phyloP scores from a whole-genome alignment of 2,329 filamentous ascomycete genomes.

The Trichoderma asperellum region DNA sequence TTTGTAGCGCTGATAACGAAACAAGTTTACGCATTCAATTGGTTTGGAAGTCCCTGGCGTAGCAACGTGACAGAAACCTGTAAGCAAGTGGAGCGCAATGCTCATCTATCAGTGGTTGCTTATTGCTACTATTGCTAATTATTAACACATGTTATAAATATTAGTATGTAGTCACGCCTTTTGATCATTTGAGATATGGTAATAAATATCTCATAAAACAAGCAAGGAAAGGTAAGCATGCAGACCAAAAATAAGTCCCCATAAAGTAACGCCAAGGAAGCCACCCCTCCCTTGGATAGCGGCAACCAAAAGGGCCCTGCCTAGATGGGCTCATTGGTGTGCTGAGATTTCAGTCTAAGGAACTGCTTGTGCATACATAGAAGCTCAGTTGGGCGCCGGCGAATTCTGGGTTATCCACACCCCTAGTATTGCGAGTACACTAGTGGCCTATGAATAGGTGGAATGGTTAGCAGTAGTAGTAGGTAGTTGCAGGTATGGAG shows the following conservation, averaged over 20 bases:
- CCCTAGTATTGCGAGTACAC: neutral
- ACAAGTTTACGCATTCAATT: neutral
- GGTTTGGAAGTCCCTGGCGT: neutral
- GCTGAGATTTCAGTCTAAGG: neutral
- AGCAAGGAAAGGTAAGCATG: neutral
- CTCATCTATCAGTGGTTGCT: neutral
- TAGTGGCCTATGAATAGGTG: neutral
- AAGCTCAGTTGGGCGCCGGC: neutral
- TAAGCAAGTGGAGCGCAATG: neutral
- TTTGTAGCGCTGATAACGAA: neutral
- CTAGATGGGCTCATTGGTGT: too few relatives aligned
- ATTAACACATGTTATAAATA: constrained; percentile 1
- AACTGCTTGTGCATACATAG: too few relatives aligned
- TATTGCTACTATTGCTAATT: neutral
- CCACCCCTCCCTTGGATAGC: constrained; percentile 2
- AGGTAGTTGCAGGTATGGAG: neutral
- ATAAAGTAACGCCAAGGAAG: neutral
- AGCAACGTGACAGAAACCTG: neutral
- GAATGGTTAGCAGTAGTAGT: neutral
- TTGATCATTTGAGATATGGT: neutral
- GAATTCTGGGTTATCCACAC: neutral
- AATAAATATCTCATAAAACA: neutral
- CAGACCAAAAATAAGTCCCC: neutral
- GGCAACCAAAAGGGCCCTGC: constrained; percentile 7
- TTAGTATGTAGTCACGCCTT: neutral